phyloP scores from a whole-genome alignment of 306 rosid genomes.

The Inga laurina region DNA sequence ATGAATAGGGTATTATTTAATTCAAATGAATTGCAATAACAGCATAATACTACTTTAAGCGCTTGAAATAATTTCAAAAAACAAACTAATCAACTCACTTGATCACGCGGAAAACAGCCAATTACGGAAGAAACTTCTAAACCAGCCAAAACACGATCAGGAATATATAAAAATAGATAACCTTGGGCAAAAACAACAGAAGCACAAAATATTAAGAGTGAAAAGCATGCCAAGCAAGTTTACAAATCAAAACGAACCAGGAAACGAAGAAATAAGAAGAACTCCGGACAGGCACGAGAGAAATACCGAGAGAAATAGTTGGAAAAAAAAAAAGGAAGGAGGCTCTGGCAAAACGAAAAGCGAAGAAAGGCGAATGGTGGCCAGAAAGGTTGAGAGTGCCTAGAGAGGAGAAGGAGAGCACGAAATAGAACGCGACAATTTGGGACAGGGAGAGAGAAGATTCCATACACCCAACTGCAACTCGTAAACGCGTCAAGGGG shows the following conservation, averaged over 20 bases:
- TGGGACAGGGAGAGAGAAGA: neutral
- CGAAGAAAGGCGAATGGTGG: neutral
- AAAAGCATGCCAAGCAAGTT: neutral
- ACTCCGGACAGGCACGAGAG: neutral
- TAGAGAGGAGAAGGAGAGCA: neutral
- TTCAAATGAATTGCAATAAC: slow-evolving; percentile 15
- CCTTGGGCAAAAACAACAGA: neutral
- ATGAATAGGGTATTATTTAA: neutral
- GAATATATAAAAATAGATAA: neutral
- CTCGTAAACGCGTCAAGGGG: neutral
- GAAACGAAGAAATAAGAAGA: neutral
- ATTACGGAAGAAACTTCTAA: neutral
- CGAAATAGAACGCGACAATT: neutral
- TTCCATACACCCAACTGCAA: neutral
- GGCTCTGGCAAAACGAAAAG: neutral
- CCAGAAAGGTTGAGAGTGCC: neutral
- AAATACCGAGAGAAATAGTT: neutral
- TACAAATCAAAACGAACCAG: neutral
- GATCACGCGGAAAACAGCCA: neutral
- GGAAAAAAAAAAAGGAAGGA: neutral
- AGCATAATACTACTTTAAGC: neutral
- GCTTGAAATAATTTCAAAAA: neutral
- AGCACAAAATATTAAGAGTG: neutral
- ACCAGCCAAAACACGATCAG: neutral
- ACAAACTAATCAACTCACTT: slow-evolving; percentile 1